These are phyloP conservation scores for Saturnispora galanensis DNA, from an alignment of 805 yeast genomes.

Conservation along the genomic window DNA sequence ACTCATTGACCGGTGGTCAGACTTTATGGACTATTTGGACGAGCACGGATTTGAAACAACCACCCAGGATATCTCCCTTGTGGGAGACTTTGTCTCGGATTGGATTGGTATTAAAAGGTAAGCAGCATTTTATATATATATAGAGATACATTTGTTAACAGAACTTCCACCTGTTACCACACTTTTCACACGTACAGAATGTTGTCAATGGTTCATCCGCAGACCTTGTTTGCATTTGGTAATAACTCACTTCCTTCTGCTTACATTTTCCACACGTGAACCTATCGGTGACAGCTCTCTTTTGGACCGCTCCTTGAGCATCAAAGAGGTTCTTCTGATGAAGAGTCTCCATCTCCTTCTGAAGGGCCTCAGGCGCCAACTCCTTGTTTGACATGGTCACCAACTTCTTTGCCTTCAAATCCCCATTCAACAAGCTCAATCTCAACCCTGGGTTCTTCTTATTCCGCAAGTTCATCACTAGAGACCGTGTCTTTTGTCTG, in stretches of 20 bases:
- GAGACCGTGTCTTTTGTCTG: conserved; percentile 74
- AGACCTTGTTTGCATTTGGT: conserved; percentile 95
- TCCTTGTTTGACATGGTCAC: conserved; percentile 86
- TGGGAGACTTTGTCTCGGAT: conserved; percentile 9
- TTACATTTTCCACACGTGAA: conserved; percentile 97
- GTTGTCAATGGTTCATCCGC: conserved; percentile 99
- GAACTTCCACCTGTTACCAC: conserved; percentile 98
- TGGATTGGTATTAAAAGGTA: conserved; percentile 4
- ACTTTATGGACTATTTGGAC: conserved; percentile 7
- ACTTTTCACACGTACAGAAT: conserved; percentile 93
- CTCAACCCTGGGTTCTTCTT: conserved; percentile 84
- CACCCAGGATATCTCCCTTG: conserved; percentile 8
- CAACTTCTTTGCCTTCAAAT: conserved; percentile 53
- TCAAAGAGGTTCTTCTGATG: conserved; percentile 85
- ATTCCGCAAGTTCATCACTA: conserved; percentile 80
- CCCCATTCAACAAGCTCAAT: conserved; percentile 54
- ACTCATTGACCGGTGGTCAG: conserved; percentile 7
- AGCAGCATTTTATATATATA: background rate
- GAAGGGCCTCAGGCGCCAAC: conserved; percentile 87
- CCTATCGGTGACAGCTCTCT: conserved; percentile 91
- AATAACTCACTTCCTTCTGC: conserved; percentile 91
- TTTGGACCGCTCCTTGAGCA: conserved; percentile 95
- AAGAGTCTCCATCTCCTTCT: conserved; percentile 74
- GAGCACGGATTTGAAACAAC: conserved; percentile 4
- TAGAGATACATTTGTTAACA: conserved; percentile 32